Base-by-base conservation (phyloP, 495 filamentous ascomycete species). In the Penicillium antarcticum region DNA sequence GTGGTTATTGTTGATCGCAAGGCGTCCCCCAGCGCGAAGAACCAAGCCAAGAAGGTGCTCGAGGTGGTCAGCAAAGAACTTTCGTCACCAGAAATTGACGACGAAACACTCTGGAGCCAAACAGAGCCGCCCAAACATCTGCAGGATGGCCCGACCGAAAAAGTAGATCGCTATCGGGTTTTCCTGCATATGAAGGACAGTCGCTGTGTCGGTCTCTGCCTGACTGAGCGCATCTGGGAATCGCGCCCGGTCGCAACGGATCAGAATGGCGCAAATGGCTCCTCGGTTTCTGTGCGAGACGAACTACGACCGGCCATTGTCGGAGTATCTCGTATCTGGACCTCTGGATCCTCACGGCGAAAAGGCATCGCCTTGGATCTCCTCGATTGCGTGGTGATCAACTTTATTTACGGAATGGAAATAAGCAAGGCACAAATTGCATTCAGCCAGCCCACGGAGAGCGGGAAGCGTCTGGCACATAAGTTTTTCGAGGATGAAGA, bases 361-460 rank as follows among this genome's bases (percentile, higher is more conserved):
- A 73, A 77, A 60, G 84, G 84, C 10, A 77, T 89, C 45, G 87
- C 85, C 3, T 70, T 73, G 52, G 76, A 76, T 52, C 61, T 89
- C 43, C 53, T 89, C 44, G 81, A 89, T 42, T 79, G 76, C 51
- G 83, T 84, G 42, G 71, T 81, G 45, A 76, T 70, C 54, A 79
- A 81, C 54, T 86, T 85, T 59, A 80, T 87, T 34, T 86, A 86
- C 59, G 85, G 85, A 0, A 79, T 86, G 75, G 76, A 78, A 51
- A 75, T 86, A 34, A 73, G 79, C 31, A 87, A 85, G 66, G 70
- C 75, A 24, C 63, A 76, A 56, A 75, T 89, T 26, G 86, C 86
- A 17, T 89, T 89, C 62, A 88, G 84, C 61, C 87, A 89, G 58
- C 84, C 85, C n/a, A 89, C 86, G 2, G 84, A 84, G 59, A 87